phyloP scores from a whole-genome alignment of 1,284 basidiomycete genomes.

The Pyrrhoderma lamaoense region DNA sequence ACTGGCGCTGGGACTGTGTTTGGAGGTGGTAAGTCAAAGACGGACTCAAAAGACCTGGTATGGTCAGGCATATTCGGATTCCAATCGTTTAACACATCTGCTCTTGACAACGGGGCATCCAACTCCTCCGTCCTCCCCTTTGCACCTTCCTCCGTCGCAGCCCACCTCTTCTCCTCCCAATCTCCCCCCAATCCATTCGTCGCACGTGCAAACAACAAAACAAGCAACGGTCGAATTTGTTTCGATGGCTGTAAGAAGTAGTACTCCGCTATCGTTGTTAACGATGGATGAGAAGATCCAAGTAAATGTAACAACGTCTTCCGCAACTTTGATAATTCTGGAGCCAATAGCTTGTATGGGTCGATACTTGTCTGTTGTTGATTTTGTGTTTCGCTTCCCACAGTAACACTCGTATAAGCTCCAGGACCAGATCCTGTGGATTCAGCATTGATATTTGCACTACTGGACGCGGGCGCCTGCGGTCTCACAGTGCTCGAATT shows the following conservation, averaged over 20 bases:
- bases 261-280: conserved; percentile 86
- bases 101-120: conserved; percentile 62
- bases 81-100: conserved; percentile 78
- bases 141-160: conserved; percentile 37
- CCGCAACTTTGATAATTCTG: conserved; percentile 72
- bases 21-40: conserved; percentile 39
- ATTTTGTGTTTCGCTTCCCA: no score
- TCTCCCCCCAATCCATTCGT: conserved; percentile 72
- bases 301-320: conserved; percentile 74
- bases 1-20: conserved; percentile 32
- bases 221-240: conserved; percentile 85
- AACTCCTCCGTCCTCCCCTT: conserved; percentile 40
- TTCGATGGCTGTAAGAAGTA: conserved; percentile 89
- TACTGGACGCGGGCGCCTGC: no score
- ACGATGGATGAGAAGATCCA: conserved; percentile 82
- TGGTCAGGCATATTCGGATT: conserved; percentile 75
- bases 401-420: no score
- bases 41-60: conserved; percentile 44
- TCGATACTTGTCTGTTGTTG: conserved; percentile 29
- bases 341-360: conserved; percentile 62
- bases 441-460: no score
- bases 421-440: no score
- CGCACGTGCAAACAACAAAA: conserved; percentile 86
- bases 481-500: no score
- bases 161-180: conserved; percentile 43